Conservation (phyloP, 2,329 filamentous ascomycete genomes). For the Thyridium curvatum region DNA sequence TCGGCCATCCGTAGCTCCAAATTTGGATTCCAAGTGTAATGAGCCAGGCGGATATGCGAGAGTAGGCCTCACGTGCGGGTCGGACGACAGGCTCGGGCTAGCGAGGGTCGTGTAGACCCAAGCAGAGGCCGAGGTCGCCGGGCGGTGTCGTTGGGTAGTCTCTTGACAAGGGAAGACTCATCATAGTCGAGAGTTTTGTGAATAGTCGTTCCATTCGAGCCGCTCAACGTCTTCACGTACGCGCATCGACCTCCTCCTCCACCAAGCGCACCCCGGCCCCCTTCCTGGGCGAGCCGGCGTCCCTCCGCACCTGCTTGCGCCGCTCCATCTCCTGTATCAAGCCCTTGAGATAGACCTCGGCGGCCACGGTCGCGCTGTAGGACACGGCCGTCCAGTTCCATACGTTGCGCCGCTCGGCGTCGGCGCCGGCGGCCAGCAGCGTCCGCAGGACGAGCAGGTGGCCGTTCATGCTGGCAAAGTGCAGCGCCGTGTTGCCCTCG, state of each 20-base stretch:
- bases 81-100: too few species aligned
- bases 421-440: constrained; percentile 71
- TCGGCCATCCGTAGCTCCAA: too few species aligned
- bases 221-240: constrained; percentile 19
- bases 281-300: constrained; percentile 31
- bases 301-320: constrained; percentile 36
- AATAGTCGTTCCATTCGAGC: too few species aligned
- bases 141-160: too few species aligned
- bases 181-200: too few species aligned
- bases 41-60: too few species aligned
- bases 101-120: too few species aligned
- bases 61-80: too few species aligned
- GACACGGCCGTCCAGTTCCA: constrained; percentile 80
- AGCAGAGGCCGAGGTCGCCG: too few species aligned
- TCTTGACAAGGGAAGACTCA: too few species aligned
- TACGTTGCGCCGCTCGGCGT: constrained; percentile 64
- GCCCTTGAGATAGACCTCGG: constrained; percentile 77
- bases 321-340: constrained; percentile 67
- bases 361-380: constrained; percentile 75
- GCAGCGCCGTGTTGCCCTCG: constrained; percentile 79
- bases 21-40: too few species aligned
- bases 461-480: constrained; percentile 79
- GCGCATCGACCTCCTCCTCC: constrained; percentile 26
- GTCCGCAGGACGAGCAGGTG: constrained; percentile 72
- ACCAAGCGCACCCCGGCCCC: constrained; percentile 35